A percentile compares a stretch with the other conserved stretches of the same genome.
phyloP scores from a whole-genome alignment of 305 asterid genomes.

The Fraxinus platypoda region DNA sequence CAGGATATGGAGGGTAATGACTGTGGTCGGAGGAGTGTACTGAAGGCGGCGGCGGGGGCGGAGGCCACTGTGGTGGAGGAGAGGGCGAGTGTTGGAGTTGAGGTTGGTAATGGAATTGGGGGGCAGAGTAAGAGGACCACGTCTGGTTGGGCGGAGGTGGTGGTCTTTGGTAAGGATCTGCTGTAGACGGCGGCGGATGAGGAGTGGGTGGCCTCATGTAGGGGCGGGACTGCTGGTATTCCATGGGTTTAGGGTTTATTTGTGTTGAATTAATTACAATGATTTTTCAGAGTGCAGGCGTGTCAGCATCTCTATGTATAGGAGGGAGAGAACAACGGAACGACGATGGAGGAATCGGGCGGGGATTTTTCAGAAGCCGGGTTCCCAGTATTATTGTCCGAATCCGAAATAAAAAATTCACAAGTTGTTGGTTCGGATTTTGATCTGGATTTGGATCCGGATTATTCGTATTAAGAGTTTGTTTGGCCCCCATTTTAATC shows the following conservation, averaged over 20 bases:
- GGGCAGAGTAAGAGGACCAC: constrained; percentile 54
- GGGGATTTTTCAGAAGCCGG: not conserved
- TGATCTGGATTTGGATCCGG: not conserved
- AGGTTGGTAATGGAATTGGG: constrained; percentile 73
- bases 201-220: constrained; percentile 55
- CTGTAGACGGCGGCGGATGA: constrained; percentile 42
- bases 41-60: constrained; percentile 30
- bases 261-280: not conserved
- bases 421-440: not conserved
- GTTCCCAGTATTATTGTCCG: not conserved
- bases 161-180: constrained; percentile 65
- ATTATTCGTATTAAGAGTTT: too few relatives aligned
- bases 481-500: too few relatives aligned
- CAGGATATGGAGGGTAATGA: constrained; percentile 39
- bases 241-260: constrained; percentile 65
- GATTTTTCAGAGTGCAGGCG: not conserved
- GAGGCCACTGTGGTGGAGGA: constrained; percentile 40
- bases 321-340: not conserved
- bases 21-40: constrained; percentile 44
- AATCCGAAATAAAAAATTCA: not conserved
- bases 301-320: not conserved
- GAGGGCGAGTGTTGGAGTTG: constrained; percentile 50
- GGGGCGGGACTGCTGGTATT: constrained; percentile 61
- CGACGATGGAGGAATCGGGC: not conserved
- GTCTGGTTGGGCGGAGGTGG: constrained; percentile 57